Evolutionary conservation across 2,329 filamentous ascomycete species (phyloP), one percentile per base, ranked within the genome.

Genomic region (Drechslera avenae): DNA sequence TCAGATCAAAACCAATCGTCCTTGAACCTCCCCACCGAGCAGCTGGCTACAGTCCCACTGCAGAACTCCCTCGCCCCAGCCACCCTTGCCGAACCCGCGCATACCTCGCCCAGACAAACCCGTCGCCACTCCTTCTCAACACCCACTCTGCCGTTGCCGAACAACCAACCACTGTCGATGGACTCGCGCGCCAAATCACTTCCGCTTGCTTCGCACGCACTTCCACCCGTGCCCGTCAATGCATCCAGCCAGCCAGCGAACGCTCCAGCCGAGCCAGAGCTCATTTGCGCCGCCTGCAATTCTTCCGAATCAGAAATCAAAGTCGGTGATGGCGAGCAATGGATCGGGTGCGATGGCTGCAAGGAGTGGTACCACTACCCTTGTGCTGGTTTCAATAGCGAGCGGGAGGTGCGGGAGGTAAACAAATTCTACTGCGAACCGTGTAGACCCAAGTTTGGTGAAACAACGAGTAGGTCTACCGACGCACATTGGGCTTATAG

Each of bases 291-390:
- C 28, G 78, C 79, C 19, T 87, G 84, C 64, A 78, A 81, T 33
- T 78, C 81, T 47, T 75, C 80, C 28, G 77, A 83, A 37, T 79
- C 83, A 16, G 78, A 81, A 42, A 77, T 79, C 30, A 69, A 76
- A 17, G 78, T 78, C 28, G 77, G 75, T 9, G 82, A 84, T 45
- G 76, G 79, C 51, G 81, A 86, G 56, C 78, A 82, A 46, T 88
- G 86, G 86, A 86, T 88, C 54, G 82, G 81, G 34, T 88, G 86
- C 65, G 85, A 88, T 68, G 85, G 83, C 19, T 88, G 86, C 72
- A 85, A 86, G 64, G 78, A 78, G 49, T 88, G 86, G 86, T 87
- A 84, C 63, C 86, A 88, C 71, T 84, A 84, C 52, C 80, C 83
- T 45, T 88, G 86, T 66, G 85, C 85, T 41, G 85, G 84, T 3